A percentile compares a stretch with the other conserved stretches of the same genome.
Evolutionary conservation across 495 filamentous ascomycete genomes (phyloP).

Genomic region (Penicillium atrosanguineum): DNA sequence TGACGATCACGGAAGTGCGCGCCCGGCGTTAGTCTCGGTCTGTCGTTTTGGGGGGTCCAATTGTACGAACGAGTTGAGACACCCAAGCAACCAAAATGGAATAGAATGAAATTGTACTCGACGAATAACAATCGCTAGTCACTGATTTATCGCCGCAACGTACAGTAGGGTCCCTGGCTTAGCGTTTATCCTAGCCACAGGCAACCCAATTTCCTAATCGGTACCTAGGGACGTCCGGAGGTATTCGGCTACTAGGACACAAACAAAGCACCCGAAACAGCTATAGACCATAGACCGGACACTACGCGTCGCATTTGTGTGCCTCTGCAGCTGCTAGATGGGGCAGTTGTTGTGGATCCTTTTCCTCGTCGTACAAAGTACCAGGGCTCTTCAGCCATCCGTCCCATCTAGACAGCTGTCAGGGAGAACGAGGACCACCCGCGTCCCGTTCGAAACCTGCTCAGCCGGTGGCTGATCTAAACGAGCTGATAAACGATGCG

Average conservation of each 20-base stretch:
- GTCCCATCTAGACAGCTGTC: slow-evolving; percentile 2
- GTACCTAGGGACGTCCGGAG: neutral
- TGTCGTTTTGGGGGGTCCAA: neutral
- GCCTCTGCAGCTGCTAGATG: neutral
- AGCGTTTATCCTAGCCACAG: neutral
- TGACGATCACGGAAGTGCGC: slow-evolving; percentile 14
- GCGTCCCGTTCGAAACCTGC: neutral
- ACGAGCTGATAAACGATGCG: neutral
- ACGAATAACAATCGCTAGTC: no score
- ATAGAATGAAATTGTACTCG: neutral
- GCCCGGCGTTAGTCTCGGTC: slow-evolving; percentile 8
- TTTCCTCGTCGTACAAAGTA: slow-evolving; percentile 1
- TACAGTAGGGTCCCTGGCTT: no score
- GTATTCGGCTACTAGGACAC: neutral
- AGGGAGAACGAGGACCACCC: neutral
- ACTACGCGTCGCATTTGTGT: neutral
- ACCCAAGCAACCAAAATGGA: neutral
- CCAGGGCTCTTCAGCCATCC: neutral
- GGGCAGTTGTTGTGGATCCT: slow-evolving; percentile 1
- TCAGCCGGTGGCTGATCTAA: slow-evolving; percentile 2
- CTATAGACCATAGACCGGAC: neutral
- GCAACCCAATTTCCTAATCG: neutral
- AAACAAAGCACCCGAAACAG: neutral
- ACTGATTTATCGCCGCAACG: no score
- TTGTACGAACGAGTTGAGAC: neutral